These are phyloP conservation scores for Verbascum thapsus DNA, from an alignment of 257 asterid genomes.

Conservation along the genomic window DNA sequence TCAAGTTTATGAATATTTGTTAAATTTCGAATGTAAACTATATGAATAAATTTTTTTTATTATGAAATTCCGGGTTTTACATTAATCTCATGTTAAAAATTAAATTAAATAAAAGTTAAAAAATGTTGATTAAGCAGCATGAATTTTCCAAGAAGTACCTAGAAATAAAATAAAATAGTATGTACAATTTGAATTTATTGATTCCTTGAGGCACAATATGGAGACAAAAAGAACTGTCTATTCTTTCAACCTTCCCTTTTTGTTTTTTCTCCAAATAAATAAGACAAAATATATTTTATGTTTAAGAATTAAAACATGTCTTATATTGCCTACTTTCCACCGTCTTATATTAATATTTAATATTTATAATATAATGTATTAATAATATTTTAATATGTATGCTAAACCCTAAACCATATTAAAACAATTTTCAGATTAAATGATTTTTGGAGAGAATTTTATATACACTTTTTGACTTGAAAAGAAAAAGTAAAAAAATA, in stretches of 20 bases:
- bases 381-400: no score
- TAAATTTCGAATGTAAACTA: no score
- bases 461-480: no score
- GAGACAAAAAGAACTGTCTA: slow-evolving; percentile 35
- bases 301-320: slow-evolving; percentile 13
- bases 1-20: no score
- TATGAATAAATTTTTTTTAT: no score
- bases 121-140: background rate
- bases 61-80: no score
- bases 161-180: background rate
- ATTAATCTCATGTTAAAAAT: no score
- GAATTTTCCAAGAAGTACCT: background rate
- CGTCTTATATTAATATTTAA: background rate
- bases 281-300: slow-evolving; percentile 25
- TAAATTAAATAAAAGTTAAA: background rate
- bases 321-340: slow-evolving; percentile 3
- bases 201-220: slow-evolving; percentile 25
- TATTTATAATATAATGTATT: no score
- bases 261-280: slow-evolving; percentile 28
- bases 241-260: slow-evolving; percentile 18
- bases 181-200: slow-evolving; percentile 21
- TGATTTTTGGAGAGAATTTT: no score
- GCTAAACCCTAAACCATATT: no score
- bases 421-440: no score
- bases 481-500: no score